Base-by-base conservation (phyloP, 1,139 yeast species). In the Spencermartinsiella ligniputridi region DNA sequence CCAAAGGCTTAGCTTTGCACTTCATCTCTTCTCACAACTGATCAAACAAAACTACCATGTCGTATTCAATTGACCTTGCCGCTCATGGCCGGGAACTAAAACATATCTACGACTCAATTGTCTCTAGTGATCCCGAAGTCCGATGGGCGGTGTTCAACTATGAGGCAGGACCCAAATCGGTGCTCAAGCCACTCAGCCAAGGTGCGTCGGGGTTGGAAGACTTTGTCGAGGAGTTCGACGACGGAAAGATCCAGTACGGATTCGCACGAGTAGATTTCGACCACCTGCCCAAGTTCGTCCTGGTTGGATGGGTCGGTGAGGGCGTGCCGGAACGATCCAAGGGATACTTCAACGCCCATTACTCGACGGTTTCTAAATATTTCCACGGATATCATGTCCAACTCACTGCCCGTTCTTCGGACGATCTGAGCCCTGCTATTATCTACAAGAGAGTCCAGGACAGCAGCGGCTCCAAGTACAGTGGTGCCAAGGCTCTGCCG, bases 401-500 rank as follows among this genome's bases (percentile, higher is more conserved):
- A 67, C 81, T 94, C 53, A 88, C 97, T 36, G 98, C 97, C n/a
- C 79, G 97, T 67, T 95, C 87, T 60, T 75, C 79, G 44, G 96
- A 88, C 59, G 98, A 94, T 62, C 75, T 94, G 62, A 86, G 86
- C 55, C 86, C 84, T 39, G 74, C 76, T 27, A 95, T 85, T 50
- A 78, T 92, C 52, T 66, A 88, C 54, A 74, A 79, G 45, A 81
- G 88, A 56, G 81, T 94, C 41, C 81, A 87, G 52, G 84, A 88
- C 53, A 96, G 98, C 34, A 86, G 97, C 1, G 98, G 98, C 56
- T 96, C 98, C 19, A 81, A 95, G 61, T 92, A 92, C 68, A 48
- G 65, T 3, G 56, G 58, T 40, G 42, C 51, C 38, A 51, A 59
- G 8, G 54, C 67, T 9, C 62, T 62, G 13, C 58, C 66, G 32